Percentiles rank a stretch among this genome's conserved stretches.
phyloP scores from a whole-genome alignment of 345 rosid genomes.

The Nasturtium officinale region DNA sequence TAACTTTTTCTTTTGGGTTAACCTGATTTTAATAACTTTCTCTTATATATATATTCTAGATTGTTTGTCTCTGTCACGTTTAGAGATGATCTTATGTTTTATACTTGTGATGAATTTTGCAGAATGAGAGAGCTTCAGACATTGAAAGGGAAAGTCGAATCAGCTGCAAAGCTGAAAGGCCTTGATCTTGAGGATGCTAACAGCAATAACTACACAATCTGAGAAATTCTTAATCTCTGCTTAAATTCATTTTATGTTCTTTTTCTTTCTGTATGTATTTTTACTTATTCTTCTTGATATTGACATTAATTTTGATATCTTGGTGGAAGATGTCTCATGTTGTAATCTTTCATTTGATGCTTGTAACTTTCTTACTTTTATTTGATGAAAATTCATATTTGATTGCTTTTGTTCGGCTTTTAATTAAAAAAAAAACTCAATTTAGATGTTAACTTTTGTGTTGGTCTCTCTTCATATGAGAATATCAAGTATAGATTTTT shows the following conservation, averaged over 20 bases:
- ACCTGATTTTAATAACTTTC: not conserved
- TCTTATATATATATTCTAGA: not conserved
- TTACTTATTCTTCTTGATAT: conserved; percentile 29
- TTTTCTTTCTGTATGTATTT: not conserved
- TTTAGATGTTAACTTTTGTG: too few relatives aligned
- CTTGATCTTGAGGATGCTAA: conserved; percentile 51
- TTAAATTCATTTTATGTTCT: conserved; percentile 16
- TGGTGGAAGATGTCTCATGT: conserved; percentile 15
- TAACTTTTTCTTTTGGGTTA: too few relatives aligned
- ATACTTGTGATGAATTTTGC: conserved; percentile 9
- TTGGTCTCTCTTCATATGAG: too few relatives aligned
- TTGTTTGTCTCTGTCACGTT: not conserved
- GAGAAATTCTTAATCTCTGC: conserved; percentile 18
- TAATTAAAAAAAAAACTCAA: too few relatives aligned
- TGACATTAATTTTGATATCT: conserved; percentile 29
- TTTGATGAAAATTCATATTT: conserved; percentile 30
- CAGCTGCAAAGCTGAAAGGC: conserved; percentile 53
- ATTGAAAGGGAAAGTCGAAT: conserved; percentile 58
- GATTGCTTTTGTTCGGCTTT: conserved; percentile 17
- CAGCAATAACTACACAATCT: conserved; percentile 42
- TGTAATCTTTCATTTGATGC: conserved; percentile 27
- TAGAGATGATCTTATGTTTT: conserved; percentile 22
- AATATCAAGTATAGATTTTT: too few relatives aligned
- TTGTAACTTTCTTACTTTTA: conserved; percentile 21
- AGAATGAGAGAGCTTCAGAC: conserved; percentile 61